Percentiles rank a stretch among this genome's conserved stretches.
Evolutionary conservation across 495 filamentous ascomycete genomes (phyloP).

Genomic region (Neurospora sp.): DNA sequence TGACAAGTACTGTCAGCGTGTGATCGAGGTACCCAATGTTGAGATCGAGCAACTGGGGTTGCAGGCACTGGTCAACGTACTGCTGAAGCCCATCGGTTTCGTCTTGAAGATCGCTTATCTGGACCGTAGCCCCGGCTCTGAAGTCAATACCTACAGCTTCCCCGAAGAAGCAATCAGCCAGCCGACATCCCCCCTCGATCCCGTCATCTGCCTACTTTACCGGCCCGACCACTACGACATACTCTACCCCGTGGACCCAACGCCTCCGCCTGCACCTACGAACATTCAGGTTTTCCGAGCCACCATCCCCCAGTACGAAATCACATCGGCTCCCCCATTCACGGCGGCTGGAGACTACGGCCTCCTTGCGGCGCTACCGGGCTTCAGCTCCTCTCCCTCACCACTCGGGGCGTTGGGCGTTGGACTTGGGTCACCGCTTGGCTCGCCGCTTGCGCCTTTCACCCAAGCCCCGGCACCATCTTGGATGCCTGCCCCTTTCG

Average conservation of each 20-base stretch:
- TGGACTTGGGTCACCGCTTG: constrained; percentile 15
- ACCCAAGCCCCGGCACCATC: constrained; percentile 30
- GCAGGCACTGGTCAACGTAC: constrained; percentile 61
- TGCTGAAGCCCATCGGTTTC: constrained; percentile 71
- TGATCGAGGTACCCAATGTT: constrained; percentile 61
- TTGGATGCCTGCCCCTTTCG: constrained; percentile 30
- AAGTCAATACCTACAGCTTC: constrained; percentile 69
- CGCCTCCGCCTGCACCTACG: constrained; percentile 38
- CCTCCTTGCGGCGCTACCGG: constrained; percentile 37
- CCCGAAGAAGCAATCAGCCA: constrained; percentile 44
- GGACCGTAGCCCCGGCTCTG: constrained; percentile 71
- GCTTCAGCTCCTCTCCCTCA: constrained; percentile 22
- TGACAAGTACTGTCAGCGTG: constrained; percentile 56
- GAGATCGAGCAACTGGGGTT: constrained; percentile 90
- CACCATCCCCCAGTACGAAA: constrained; percentile 30
- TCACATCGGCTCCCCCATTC: constrained; percentile 26
- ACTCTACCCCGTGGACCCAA: constrained; percentile 61
- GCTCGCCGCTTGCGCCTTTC: constrained; percentile 25
- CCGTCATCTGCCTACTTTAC: constrained; percentile 44
- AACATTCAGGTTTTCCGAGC: constrained; percentile 43
- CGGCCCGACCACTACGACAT: constrained; percentile 86
- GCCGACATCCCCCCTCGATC: constrained; percentile 33
- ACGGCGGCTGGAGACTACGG: constrained; percentile 27
- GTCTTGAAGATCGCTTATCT: constrained; percentile 83
- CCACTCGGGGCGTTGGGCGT: background rate